phyloP scores from a whole-genome alignment of 2,329 filamentous ascomycete species.

The Periconia sp. region DNA sequence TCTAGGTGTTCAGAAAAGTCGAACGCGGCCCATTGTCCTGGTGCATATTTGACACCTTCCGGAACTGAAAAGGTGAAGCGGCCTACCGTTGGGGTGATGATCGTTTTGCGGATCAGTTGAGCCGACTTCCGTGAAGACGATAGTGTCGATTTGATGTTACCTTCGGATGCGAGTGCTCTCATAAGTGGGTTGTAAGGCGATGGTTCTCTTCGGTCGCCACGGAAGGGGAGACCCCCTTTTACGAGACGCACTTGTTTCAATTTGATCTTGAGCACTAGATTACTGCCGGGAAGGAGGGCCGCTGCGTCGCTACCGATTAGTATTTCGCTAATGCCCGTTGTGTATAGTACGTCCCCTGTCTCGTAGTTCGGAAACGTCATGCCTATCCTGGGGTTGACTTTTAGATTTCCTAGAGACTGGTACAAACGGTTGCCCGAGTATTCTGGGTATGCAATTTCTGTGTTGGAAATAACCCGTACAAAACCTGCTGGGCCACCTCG shows the following conservation, averaged over 20 bases:
- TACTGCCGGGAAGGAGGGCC: conserved; percentile 66
- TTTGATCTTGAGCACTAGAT: conserved; percentile 70
- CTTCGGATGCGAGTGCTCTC: conserved; percentile 65
- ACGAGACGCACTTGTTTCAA: conserved; percentile 66
- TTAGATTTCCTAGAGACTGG: conserved; percentile 79
- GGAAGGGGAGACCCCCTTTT: conserved; percentile 66
- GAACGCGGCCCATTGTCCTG: conserved; percentile 78
- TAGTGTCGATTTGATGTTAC: conserved; percentile 30
- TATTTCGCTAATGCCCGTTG: conserved; percentile 69
- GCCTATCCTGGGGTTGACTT: conserved; percentile 66
- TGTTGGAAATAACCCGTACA: conserved; percentile 66
- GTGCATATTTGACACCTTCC: conserved; percentile 54
- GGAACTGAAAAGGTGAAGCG: conserved; percentile 63
- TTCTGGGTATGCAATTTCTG: conserved; percentile 73
- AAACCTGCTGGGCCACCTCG: conserved; percentile 76
- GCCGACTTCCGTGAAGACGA: conserved; percentile 44
- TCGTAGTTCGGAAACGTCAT: conserved; percentile 74
- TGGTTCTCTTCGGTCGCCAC: conserved; percentile 59
- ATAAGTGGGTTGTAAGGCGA: conserved; percentile 81
- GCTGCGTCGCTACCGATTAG: conserved; percentile 66
- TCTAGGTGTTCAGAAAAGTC: conserved; percentile 71
- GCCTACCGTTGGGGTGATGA: conserved; percentile 66
- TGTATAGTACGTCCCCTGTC: conserved; percentile 71
- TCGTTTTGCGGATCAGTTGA: conserved; percentile 59
- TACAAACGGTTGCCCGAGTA: conserved; percentile 84